These are phyloP conservation scores for Sechiopsis laciniata DNA, from an alignment of 306 rosid species.

Conservation along the genomic window DNA sequence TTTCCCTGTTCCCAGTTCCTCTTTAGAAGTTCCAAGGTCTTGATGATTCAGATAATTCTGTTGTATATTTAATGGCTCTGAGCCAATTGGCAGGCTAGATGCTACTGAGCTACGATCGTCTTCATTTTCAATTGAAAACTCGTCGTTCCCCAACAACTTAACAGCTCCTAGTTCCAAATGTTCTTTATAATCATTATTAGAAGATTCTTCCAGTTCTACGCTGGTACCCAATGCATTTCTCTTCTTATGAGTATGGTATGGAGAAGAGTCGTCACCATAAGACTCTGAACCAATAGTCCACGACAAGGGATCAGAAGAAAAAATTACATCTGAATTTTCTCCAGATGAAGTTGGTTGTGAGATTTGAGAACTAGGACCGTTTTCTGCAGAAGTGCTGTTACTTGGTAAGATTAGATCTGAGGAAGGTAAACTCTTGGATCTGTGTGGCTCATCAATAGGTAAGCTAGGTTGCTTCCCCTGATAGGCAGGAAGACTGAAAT, in stretches of 20 bases:
- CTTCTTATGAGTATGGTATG: slow-evolving; percentile 1
- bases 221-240: slow-evolving; percentile 5
- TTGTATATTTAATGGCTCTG: neutral
- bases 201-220: slow-evolving; percentile 8
- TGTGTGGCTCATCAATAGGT: slow-evolving; percentile 34
- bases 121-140: slow-evolving; percentile 11
- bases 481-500: slow-evolving; percentile 40
- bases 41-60: slow-evolving; percentile 19
- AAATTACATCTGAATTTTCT: neutral
- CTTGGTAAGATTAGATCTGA: slow-evolving; percentile 42
- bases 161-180: slow-evolving; percentile 1
- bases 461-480: slow-evolving; percentile 31
- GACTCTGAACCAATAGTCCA: slow-evolving; percentile 20
- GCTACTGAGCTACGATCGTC: neutral
- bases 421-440: slow-evolving; percentile 46
- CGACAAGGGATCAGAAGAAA: neutral
- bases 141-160: neutral
- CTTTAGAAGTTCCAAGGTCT: slow-evolving; percentile 20
- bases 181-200: slow-evolving; percentile 8
- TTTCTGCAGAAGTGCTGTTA: slow-evolving; percentile 17
- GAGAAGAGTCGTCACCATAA: slow-evolving; percentile 3
- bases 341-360: slow-evolving; percentile 6
- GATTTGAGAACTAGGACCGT: slow-evolving; percentile 15
- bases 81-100: slow-evolving; percentile 6
- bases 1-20: slow-evolving; percentile 37